These are phyloP conservation scores for Epicoccum nigrum DNA, from an alignment of 2,329 filamentous ascomycete species.

Conservation along the genomic window DNA sequence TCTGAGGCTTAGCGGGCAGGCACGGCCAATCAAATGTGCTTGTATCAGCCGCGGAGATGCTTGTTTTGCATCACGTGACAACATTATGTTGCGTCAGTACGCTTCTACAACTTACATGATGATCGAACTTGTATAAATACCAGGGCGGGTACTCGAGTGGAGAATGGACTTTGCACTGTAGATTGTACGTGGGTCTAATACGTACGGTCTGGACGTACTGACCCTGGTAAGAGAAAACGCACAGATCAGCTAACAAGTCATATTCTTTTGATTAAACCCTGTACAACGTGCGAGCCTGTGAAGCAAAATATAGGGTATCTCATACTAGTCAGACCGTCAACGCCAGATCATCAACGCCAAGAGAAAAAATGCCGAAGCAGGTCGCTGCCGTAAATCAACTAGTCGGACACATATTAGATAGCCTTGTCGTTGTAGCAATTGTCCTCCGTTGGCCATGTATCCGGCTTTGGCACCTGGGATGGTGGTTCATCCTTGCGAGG, in stretches of 20 bases:
- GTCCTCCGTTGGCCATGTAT: constrained; percentile 26
- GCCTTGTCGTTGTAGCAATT: constrained; percentile 12
- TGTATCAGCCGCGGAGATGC: constrained; percentile 12
- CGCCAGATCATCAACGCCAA: no score
- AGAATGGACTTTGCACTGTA: no score
- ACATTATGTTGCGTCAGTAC: not conserved
- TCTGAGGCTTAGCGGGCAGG: constrained; percentile 1
- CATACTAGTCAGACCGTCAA: not conserved
- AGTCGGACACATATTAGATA: not conserved
- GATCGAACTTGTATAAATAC: not conserved
- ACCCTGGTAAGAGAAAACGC: not conserved
- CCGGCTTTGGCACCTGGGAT: constrained; percentile 25
- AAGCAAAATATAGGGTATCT: constrained; percentile 11
- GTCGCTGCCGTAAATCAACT: not conserved
- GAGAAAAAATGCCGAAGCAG: not conserved
- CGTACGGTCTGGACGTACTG: no score
- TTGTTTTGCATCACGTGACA: constrained; percentile 10
- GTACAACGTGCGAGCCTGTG: not conserved
- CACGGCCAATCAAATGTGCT: constrained; percentile 1
- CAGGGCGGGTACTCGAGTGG: not conserved
- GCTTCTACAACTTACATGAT: not conserved
- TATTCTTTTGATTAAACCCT: no score
- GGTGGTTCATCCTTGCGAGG: constrained; percentile 25
- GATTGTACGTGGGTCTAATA: no score
- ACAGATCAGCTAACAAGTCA: no score